phyloP scores from a whole-genome alignment of 164 flowering plant species.

The Piper longum region DNA sequence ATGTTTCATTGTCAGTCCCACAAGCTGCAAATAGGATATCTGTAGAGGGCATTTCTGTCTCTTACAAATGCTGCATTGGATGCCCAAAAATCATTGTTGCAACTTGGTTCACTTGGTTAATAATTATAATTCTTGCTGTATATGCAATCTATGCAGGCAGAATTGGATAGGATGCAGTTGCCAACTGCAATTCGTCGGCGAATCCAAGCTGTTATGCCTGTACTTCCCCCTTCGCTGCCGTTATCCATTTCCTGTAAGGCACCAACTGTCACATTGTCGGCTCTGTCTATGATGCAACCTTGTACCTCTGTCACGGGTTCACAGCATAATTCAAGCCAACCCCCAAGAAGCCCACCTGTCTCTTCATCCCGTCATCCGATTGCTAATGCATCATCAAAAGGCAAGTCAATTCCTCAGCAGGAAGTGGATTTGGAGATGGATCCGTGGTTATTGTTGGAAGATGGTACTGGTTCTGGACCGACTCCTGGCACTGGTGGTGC shows the following conservation, averaged over 20 bases:
- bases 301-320: conserved; percentile 16
- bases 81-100: too few species aligned
- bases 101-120: too few species aligned
- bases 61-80: too few species aligned
- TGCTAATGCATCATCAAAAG: conserved; percentile 23
- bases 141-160: conserved; percentile 15
- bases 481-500: conserved; percentile 33
- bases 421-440: conserved; percentile 67
- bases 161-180: conserved; percentile 75
- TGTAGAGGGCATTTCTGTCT: too few species aligned
- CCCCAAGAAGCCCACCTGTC: conserved; percentile 21
- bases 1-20: too few species aligned
- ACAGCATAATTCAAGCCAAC: conserved; percentile 15
- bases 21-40: too few species aligned
- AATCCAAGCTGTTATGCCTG: conserved; percentile 89
- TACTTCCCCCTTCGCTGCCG: conserved; percentile 34
- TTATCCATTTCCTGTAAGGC: conserved; percentile 54
- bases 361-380: conserved; percentile 21
- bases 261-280: conserved; percentile 36
- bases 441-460: conserved; percentile 89
- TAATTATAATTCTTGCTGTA: background rate
- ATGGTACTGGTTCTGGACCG: conserved; percentile 63
- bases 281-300: conserved; percentile 44
- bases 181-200: conserved; percentile 76
- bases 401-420: conserved; percentile 28